Evolutionary conservation across 2,329 filamentous ascomycete species (phyloP), one percentile per base, ranked within the genome.

Genomic region (Leptodontidium sp.): DNA sequence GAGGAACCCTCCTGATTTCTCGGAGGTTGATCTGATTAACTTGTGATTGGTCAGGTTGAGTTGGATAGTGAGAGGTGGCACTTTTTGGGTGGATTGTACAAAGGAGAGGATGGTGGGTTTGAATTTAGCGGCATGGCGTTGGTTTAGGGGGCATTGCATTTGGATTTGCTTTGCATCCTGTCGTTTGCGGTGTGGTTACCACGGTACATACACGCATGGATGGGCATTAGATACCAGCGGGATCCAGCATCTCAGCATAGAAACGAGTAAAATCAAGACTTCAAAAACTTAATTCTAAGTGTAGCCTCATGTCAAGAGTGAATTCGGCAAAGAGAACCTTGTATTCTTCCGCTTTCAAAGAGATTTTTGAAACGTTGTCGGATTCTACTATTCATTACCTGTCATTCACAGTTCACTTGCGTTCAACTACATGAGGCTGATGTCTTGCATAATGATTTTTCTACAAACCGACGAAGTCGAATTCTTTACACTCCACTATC

Each of bases 1-100:
- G 72, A 89, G 88, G 71, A 92, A 93, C 70, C 94, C 94, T 17
- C 94, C 94, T 0, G 94, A 97, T 80, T 97, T 97, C 78, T 94
- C 91, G 0, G 93, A 97, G 80, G 84, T 95, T 35, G 93, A 97
- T 81, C 82, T 97, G 75, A 97, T 97, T 80, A 91, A 91, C 77
- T 80, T 97, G 70, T 97, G 78, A 73, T 47, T 43, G 24, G 15
- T 47, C 7, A 58, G 7, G 35, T 32, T 57, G 38, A 32, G 32
- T n/a, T n/a, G 17, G 43, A 29, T 62, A 35, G 43, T 29, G 24
- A 35, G 12, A 14, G 1, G 14, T 24, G 53, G 3, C 38, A n/a
- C 47, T 49, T 58, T 14, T 6, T 11, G 5, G 45, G 32, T 15
- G 32, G 8, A 29, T 47, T 63, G 50, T 59, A 66, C 32, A 57